Evolutionary conservation across 495 filamentous ascomycete species (phyloP).

Genomic region (Lichenothelia convexa): DNA sequence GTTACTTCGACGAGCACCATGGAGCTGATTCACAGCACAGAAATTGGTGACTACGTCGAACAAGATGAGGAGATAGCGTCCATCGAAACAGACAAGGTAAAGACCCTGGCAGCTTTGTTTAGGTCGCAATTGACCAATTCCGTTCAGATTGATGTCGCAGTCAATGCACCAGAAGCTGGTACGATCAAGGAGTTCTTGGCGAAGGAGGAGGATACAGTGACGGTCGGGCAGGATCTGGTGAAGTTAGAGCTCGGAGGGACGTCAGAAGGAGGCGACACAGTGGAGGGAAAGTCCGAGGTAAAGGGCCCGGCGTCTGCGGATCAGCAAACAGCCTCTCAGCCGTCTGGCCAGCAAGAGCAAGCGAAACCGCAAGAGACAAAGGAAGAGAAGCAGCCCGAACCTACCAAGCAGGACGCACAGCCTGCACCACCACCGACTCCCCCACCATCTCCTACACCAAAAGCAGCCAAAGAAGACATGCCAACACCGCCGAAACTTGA

Average conservation of each 20-base stretch:
- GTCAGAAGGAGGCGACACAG: slow-evolving; percentile 32
- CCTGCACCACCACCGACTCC: slow-evolving; percentile 21
- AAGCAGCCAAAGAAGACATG: slow-evolving; percentile 24
- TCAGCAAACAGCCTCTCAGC: slow-evolving; percentile 30
- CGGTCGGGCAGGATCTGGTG: slow-evolving; percentile 79
- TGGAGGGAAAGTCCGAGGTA: slow-evolving; percentile 30
- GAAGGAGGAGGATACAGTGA: slow-evolving; percentile 89
- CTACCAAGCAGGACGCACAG: slow-evolving; percentile 24
- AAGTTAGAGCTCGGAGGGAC: slow-evolving; percentile 64
- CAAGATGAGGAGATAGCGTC: slow-evolving; percentile 96
- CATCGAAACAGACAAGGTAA: slow-evolving; percentile 99
- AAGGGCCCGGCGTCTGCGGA: slow-evolving; percentile 35
- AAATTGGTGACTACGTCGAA: slow-evolving; percentile 87
- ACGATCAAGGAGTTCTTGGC: slow-evolving; percentile 82
- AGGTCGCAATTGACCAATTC: neutral
- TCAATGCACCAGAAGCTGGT: slow-evolving; percentile 85
- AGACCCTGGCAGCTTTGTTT: neutral
- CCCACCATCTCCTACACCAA: too few species aligned
- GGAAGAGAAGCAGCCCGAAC: slow-evolving; percentile 14
- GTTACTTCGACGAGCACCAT: slow-evolving; percentile 85
- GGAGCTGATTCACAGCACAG: slow-evolving; percentile 39
- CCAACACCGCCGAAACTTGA: slow-evolving; percentile 11
- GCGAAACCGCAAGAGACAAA: slow-evolving; percentile 6
- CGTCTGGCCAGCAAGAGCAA: neutral
- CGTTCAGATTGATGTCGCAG: slow-evolving; percentile 77